phyloP scores from a whole-genome alignment of 1,284 basidiomycete genomes.

The Cryptococcus sp. region DNA sequence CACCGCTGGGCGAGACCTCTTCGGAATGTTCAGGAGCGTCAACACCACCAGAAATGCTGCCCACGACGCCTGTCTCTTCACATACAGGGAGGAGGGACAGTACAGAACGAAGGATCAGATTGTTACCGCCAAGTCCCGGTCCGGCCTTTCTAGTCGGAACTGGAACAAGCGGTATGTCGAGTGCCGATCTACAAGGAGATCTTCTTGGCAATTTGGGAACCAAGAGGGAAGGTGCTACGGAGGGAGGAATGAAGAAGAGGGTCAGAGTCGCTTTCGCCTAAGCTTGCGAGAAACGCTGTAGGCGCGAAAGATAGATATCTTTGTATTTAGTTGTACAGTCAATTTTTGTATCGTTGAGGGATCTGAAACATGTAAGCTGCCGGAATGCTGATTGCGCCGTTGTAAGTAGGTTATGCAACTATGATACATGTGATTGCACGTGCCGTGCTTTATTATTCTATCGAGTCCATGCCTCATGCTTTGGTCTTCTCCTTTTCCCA shows the following conservation, averaged over 20 bases:
- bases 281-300: neutral
- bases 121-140: neutral
- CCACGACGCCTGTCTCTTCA: neutral
- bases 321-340: too few species aligned
- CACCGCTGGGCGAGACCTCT: conserved; percentile 11
- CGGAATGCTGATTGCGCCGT: too few species aligned
- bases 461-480: neutral
- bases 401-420: too few species aligned
- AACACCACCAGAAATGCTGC: neutral
- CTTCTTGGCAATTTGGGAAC: neutral
- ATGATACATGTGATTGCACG: too few species aligned
- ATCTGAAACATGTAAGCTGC: too few species aligned
- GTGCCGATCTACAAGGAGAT: neutral
- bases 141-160: neutral
- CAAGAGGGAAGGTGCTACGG: neutral
- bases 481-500: conserved; percentile 44
- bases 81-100: neutral
- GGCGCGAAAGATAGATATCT: too few species aligned
- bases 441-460: too few species aligned
- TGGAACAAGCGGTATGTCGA: neutral
- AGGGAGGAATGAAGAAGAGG: conserved; percentile 5
- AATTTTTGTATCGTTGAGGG: too few species aligned
- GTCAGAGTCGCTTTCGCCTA: conserved; percentile 10
- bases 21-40: neutral
- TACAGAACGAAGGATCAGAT: conserved; percentile 1